Evolutionary conservation across 805 yeast species (phyloP).

Genomic region (Candida vaughaniae): DNA sequence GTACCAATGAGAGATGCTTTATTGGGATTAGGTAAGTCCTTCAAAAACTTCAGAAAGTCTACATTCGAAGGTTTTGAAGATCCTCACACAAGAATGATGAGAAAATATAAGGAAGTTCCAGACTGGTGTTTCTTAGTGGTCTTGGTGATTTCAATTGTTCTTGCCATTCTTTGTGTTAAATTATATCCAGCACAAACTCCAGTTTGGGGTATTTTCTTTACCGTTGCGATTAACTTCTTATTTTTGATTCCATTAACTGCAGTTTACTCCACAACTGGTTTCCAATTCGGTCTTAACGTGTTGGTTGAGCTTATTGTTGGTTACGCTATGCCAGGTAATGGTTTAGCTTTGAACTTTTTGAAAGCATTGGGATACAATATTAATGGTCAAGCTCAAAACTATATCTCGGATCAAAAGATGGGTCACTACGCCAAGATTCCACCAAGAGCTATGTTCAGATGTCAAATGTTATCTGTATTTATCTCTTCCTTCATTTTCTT

Average conservation of each 20-base stretch:
- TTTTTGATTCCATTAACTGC: constrained; percentile 61
- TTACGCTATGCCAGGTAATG: constrained; percentile 56
- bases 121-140: constrained; percentile 62
- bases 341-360: constrained; percentile 56
- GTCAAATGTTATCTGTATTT: constrained; percentile 37
- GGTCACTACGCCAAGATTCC: constrained; percentile 61
- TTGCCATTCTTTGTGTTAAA: constrained; percentile 44
- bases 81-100: constrained; percentile 57
- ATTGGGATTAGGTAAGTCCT: constrained; percentile 20
- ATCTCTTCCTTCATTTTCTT: constrained; percentile 31
- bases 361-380: constrained; percentile 50
- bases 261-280: constrained; percentile 59
- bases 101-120: constrained; percentile 64
- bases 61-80: constrained; percentile 35
- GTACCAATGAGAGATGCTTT: constrained; percentile 31
- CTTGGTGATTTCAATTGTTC: constrained; percentile 42
- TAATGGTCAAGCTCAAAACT: constrained; percentile 62
- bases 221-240: constrained; percentile 49
- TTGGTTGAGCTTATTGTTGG: constrained; percentile 64
- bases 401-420: constrained; percentile 40
- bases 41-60: constrained; percentile 15
- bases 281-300: constrained; percentile 57
- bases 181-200: constrained; percentile 55
- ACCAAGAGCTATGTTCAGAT: constrained; percentile 56
- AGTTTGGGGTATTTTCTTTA: constrained; percentile 59